These are phyloP conservation scores for Drechslerella coelobrocha DNA, from an alignment of 2,329 filamentous ascomycete genomes.

Conservation along the genomic window DNA sequence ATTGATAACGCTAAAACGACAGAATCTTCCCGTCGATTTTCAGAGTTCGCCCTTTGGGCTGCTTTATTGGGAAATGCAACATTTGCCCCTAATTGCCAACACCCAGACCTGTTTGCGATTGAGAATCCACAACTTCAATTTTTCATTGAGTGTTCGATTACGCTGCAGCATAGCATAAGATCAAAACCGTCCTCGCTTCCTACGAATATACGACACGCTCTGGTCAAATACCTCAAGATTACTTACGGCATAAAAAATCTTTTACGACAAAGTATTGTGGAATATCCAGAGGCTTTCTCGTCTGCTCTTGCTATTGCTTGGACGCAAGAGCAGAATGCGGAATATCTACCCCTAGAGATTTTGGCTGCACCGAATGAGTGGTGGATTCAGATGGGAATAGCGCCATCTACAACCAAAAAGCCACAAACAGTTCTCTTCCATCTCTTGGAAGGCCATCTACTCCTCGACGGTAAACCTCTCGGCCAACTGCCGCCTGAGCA, in stretches of 20 bases:
- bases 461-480: conserved; percentile 62
- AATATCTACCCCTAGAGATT: conserved; percentile 11
- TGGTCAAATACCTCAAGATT: conserved; percentile 15
- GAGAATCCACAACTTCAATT: conserved; percentile 7
- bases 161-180: conserved; percentile 26
- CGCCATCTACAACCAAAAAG: conserved; percentile 18
- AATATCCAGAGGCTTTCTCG: neutral
- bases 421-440: conserved; percentile 58
- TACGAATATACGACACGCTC: conserved; percentile 7
- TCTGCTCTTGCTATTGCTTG: conserved; percentile 25
- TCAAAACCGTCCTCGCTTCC: conserved; percentile 18
- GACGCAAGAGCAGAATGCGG: conserved; percentile 29
- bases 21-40: conserved; percentile 58
- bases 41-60: conserved; percentile 64
- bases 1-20: conserved; percentile 59
- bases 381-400: conserved; percentile 38
- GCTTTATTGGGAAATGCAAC: conserved; percentile 66
- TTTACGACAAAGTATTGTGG: conserved; percentile 4
- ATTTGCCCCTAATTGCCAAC: conserved; percentile 55
- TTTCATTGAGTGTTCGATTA: conserved; percentile 37
- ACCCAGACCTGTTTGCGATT: neutral
- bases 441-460: conserved; percentile 61
- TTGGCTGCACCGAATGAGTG: conserved; percentile 13
- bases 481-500: conserved; percentile 65
- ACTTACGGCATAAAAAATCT: conserved; percentile 14